These are phyloP conservation scores for Trichophyton schoenleinii DNA, from an alignment of 2,329 filamentous ascomycete genomes.

Conservation along the genomic window DNA sequence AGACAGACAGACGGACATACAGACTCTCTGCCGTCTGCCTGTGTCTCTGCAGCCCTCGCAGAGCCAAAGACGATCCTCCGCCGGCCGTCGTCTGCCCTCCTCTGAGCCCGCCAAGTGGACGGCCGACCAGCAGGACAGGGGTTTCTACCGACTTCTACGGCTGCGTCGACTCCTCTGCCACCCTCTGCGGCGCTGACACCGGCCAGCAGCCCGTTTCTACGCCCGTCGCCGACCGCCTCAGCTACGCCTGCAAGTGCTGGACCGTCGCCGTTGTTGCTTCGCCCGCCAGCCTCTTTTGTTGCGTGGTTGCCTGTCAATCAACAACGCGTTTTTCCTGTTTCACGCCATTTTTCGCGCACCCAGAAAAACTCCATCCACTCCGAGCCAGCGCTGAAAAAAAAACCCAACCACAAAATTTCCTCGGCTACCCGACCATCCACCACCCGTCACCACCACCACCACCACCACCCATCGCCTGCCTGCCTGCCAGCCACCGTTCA, in stretches of 20 bases:
- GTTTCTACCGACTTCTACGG: not conserved
- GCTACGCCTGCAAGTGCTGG: not conserved
- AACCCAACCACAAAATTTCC: slow-evolving; percentile 18
- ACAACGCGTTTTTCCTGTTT: slow-evolving; percentile 17
- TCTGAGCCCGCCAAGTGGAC: slow-evolving; percentile 2
- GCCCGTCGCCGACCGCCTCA: not conserved
- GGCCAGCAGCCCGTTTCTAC: not conserved
- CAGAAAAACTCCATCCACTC: slow-evolving; percentile 13
- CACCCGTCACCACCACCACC: slow-evolving; percentile 3
- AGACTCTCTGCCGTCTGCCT: not conserved
- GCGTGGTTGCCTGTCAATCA: slow-evolving; percentile 20
- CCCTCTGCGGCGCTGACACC: not conserved
- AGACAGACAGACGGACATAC: not conserved
- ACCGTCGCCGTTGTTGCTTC: not conserved
- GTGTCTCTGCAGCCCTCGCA: not conserved
- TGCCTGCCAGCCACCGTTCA: not conserved
- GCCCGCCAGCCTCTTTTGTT: not conserved
- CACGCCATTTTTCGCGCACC: slow-evolving; percentile 18
- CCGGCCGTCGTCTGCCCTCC: not conserved
- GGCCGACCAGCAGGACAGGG: not conserved
- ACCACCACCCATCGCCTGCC: not conserved
- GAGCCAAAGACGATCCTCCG: not conserved
- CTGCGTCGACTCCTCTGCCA: not conserved
- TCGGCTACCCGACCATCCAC: slow-evolving; percentile 8
- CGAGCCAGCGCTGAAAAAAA: slow-evolving; percentile 8